Conservation (phyloP, 371 early-diverging fungal genomes). For the Mortierella polycephala region DNA sequence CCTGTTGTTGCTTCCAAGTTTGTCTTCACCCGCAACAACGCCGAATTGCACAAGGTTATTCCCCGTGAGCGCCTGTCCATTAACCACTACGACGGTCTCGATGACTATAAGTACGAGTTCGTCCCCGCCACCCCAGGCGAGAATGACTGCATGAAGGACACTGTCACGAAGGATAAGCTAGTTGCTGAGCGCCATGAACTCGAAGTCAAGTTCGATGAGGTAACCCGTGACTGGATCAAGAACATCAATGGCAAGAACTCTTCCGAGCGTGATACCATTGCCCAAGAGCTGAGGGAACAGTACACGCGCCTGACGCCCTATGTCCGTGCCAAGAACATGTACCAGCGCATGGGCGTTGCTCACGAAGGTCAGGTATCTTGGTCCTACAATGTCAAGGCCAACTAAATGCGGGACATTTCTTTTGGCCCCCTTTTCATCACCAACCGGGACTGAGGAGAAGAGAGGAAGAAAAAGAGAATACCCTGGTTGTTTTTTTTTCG, state of each 20-base stretch:
- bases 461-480: background rate
- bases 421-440: background rate
- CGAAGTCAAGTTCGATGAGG: slow-evolving; percentile 32
- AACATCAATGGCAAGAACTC: slow-evolving; percentile 44
- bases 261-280: slow-evolving; percentile 46
- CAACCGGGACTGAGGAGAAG: background rate
- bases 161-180: slow-evolving; percentile 37
- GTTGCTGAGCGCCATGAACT: slow-evolving; percentile 34
- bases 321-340: slow-evolving; percentile 54
- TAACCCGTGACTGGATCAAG: slow-evolving; percentile 48
- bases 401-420: slow-evolving; percentile 19
- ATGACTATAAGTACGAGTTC: slow-evolving; percentile 52
- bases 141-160: slow-evolving; percentile 40
- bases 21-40: slow-evolving; percentile 74
- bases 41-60: slow-evolving; percentile 63
- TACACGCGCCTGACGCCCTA: slow-evolving; percentile 54
- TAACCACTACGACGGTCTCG: slow-evolving; percentile 50
- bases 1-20: slow-evolving; percentile 93
- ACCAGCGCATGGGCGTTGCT: slow-evolving; percentile 55
- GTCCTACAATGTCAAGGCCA: slow-evolving; percentile 54
- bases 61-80: slow-evolving; percentile 54
- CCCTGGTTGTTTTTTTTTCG: background rate
- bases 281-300: slow-evolving; percentile 39
- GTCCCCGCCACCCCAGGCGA: slow-evolving; percentile 36
- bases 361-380: slow-evolving; percentile 46